Base-by-base conservation (phyloP, 306 rosid species). In the Lathyrus tuberosus region DNA sequence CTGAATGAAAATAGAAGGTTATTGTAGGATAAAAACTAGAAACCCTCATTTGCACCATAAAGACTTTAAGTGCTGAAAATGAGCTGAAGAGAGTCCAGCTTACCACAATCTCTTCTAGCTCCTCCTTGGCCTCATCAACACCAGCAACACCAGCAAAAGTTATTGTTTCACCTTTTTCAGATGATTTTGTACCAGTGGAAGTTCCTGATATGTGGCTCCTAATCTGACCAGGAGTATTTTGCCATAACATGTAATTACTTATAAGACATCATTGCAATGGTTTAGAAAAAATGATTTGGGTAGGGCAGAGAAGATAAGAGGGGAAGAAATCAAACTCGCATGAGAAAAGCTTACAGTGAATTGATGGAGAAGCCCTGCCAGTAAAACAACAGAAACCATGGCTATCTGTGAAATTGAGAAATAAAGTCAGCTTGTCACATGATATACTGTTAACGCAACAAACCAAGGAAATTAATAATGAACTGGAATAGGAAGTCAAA, bases 31-130 rank as follows among this genome's bases (percentile, higher is more conserved):
- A 47, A 48, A 63, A 83, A 69, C 71, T 16, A 47, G 49, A 63
- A 83, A 69, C 71, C 73, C 68, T 46, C 76, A 53, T 69, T 65
- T 60, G 54, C 61, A 74, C 67, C 71, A 72, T 65, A 70, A 40
- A 76, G 53, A 65, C 60, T 65, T 48, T 18, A 64, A 46, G 31
- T 51, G 38, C 28, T 40, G 54, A 46, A 76, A 67, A 48, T 30
- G 65, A 66, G 63, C 38, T 20, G 35, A 83, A 69, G 62, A 64
- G 69, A 70, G 69, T 71, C 73, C 71, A 83, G 65, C 91, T 70
- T 90, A 94, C 99, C 96, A 94, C 99, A 61, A 94, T 94, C 87
- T 94, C 99, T 87, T 94, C 99, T 31, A 94, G 82, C 84, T 94
- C 99, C 84, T 91, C 99, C 76, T 94, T 94, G 31, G 99, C 99